Conservation (phyloP, 306 rosid genomes). For the Adenanthera pavonina region DNA sequence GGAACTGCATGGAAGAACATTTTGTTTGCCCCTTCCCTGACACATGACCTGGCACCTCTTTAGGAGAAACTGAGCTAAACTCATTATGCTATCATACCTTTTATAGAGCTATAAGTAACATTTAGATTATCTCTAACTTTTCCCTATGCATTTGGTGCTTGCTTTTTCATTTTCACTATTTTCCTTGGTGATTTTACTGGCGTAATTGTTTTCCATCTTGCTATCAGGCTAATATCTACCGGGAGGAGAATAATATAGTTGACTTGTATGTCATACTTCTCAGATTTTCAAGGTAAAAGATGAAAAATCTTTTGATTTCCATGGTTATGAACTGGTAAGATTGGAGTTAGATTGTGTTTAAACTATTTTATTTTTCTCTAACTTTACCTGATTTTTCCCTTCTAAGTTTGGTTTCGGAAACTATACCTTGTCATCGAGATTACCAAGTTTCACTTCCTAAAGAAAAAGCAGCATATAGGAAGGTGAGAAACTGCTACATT, state of each 20-base stretch:
- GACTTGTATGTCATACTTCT: slow-evolving; percentile 91
- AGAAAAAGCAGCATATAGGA: slow-evolving; percentile 50
- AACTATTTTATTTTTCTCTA: slow-evolving; percentile 10
- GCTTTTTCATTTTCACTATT: slow-evolving; percentile 9
- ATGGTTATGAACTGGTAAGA: neutral
- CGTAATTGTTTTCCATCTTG: slow-evolving; percentile 23
- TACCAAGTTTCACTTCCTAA: slow-evolving; percentile 53
- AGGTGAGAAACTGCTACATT: slow-evolving; percentile 41
- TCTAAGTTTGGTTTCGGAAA: slow-evolving; percentile 71
- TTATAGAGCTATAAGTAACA: slow-evolving; percentile 8
- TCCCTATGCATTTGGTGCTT: slow-evolving; percentile 1
- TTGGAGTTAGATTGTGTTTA: slow-evolving; percentile 18
- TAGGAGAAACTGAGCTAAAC: slow-evolving; percentile 4
- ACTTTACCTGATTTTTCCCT: neutral
- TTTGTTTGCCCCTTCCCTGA: neutral
- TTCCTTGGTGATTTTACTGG: slow-evolving; percentile 32
- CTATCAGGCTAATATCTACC: slow-evolving; percentile 76
- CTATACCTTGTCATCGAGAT: slow-evolving; percentile 73
- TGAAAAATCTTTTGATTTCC: slow-evolving; percentile 24
- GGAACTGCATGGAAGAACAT: slow-evolving; percentile 9
- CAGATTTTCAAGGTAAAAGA: slow-evolving; percentile 83
- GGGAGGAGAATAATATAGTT: slow-evolving; percentile 83
- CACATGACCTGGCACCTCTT: neutral
- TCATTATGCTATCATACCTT: slow-evolving; percentile 4
- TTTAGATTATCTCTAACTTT: slow-evolving; percentile 28